Evolutionary conservation across 208 protist species (phyloP), one percentile per base, ranked within the genome.

Genomic region (Spongospora subterranea): DNA sequence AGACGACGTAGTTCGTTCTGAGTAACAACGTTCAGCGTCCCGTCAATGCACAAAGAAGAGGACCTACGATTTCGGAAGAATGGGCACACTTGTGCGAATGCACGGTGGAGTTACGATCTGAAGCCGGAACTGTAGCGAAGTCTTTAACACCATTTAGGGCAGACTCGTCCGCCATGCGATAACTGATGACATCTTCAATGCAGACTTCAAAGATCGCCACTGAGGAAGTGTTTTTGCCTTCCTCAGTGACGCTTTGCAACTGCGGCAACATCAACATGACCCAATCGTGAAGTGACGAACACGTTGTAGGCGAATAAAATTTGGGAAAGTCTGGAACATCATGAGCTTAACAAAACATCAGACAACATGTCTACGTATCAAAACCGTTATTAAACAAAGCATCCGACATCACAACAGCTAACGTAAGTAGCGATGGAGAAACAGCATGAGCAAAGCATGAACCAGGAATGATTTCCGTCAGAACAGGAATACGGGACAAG

Each of bases 391-490:
- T n/a, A n/a, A n/a, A n/a, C n/a, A 6, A 6, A 60, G 50, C 50
- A 29, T 60, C 50, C 13, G 50, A 24, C 24, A 24, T 29, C 6
- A 60, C 13, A 24, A 60, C 50, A 24, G 24, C 50, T 60, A 60
- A 60, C 6, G 50, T 60, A 60, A 60, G 6, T 6, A 60, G 24
- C 6, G 50, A 60, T 29, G 6, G 50, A n/a, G 11, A 20, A 20
- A 82, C n/a, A n/a, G 35, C n/a, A 6, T 82, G 71, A 6, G 71
- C 71, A 43, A 39, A 82, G 35, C 71, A 82, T 82, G n/a, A 40
- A 20, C n/a, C 71, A 82, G 71, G 71, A 35, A 82, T 6, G 17
- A 82, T n/a, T 35, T 6, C 17, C 6, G 35, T 43, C 35, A 82
- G 17, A n/a, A 6, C n/a, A 35, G 6, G 71, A n/a, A 82, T 82